Percentiles rank a stretch among this genome's conserved stretches.
phyloP scores from a whole-genome alignment of 352 stramenopile genomes.

The Phytopythium helicoides region DNA sequence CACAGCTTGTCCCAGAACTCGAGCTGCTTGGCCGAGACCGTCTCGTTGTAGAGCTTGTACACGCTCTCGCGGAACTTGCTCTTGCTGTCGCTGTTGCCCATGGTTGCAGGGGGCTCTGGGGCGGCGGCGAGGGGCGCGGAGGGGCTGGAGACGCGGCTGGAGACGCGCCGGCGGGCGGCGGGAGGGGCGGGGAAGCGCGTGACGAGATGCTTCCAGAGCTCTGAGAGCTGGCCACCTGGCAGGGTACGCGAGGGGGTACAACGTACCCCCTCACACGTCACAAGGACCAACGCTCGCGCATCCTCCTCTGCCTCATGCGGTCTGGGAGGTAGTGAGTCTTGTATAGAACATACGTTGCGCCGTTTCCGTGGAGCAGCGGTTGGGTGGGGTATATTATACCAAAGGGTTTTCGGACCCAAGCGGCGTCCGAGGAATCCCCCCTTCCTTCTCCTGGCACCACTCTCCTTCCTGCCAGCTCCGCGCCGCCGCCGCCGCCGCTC shows the following conservation, averaged over 20 bases:
- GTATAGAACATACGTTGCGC: background rate
- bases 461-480: slow-evolving; percentile 5
- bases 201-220: too few relatives aligned
- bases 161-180: background rate
- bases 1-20: slow-evolving; percentile 91
- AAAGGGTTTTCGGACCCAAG: slow-evolving; percentile 4
- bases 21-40: slow-evolving; percentile 82
- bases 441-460: background rate
- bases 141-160: background rate
- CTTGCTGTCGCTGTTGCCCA: slow-evolving; percentile 90
- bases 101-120: slow-evolving; percentile 8
- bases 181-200: background rate
- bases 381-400: background rate
- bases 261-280: too few relatives aligned
- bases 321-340: background rate
- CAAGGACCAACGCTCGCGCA: too few relatives aligned
- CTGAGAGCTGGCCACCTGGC: too few relatives aligned
- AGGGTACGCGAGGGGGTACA: too few relatives aligned
- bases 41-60: slow-evolving; percentile 90
- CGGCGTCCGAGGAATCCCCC: background rate
- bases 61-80: slow-evolving; percentile 91
- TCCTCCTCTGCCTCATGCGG: too few relatives aligned
- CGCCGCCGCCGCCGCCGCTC: slow-evolving; percentile 3
- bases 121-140: background rate
- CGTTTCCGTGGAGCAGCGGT: slow-evolving; percentile 1